Base-by-base conservation (phyloP, 768 basidiomycete species). In the Suillus placidus region DNA sequence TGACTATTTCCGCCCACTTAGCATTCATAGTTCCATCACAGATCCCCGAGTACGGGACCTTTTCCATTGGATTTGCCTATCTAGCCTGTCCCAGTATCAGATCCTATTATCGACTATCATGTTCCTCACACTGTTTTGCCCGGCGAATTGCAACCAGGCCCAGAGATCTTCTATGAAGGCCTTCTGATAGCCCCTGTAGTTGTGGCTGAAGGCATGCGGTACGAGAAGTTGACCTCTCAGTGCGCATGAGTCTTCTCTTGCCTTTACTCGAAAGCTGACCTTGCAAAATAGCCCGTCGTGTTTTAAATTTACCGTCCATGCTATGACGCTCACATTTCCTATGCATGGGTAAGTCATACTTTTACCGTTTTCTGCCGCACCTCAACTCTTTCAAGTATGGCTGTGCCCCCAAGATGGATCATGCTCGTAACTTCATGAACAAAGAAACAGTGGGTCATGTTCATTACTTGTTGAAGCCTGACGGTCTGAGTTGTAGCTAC, bases 131-230 rank as follows among this genome's bases (percentile, higher is more conserved):
- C 67, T 51, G 66, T 68, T 10, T 37, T 7, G 20, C 71, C 70
- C 2, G 57, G 35, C 42, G 26, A 6, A 6, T 14, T 40, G 1
- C 1, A 45, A 30, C 70, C 68, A 4, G 71, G 65, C 20, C 6
- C 34, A 1, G 57, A 57, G 1, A 60, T 60, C 26, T 34, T 40
- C 14, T 5, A 16, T 32, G 4, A 18, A 3, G 57, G 55, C 37
- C 34, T 13, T 35, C 68, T 68, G 34, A 71, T 76, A 56, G 57
- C 1, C 43, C 69, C 73, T 4, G 69, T 70, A 38, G 67, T 72
- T 30, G 57, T 61, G 18, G 12, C 1, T 2, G 66, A 62, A 52
- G 55, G 70, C 26, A 66, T 60, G 14, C 69, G 68, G n/a, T 71
- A 71, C 47, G 45, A 70, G 58, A 60, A 35, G 35, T n/a, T 6